A percentile compares a stretch with the other conserved stretches of the same genome.
Conservation (phyloP, 768 basidiomycete genomes). For the Lactarius vividus region DNA sequence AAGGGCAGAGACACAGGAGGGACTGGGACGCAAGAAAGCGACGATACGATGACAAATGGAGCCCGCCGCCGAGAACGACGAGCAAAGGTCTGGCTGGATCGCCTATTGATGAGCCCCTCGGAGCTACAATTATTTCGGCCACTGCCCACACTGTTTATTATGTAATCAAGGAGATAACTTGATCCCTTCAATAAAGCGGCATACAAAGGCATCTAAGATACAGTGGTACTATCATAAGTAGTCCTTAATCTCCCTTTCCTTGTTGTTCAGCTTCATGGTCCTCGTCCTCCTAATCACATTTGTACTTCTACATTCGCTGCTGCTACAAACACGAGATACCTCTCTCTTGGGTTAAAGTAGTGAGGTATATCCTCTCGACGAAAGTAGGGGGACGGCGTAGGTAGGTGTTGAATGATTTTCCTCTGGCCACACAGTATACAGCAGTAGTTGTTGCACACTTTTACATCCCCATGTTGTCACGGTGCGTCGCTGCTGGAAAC, state of each 20-base stretch:
- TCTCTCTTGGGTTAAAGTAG: neutral
- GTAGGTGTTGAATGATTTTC: neutral
- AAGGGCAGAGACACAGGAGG: neutral
- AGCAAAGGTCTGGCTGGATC: neutral
- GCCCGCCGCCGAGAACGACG: slow-evolving; percentile 4
- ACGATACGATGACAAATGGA: neutral
- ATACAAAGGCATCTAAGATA: no score
- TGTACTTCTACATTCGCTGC: neutral
- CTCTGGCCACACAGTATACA: neutral
- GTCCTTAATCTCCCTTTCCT: no score
- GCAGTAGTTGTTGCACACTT: neutral
- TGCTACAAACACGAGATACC: neutral
- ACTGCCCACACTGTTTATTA: slow-evolving; percentile 1
- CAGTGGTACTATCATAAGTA: no score
- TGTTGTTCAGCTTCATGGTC: no score
- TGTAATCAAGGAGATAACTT: slow-evolving; percentile 6
- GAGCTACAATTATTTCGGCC: slow-evolving; percentile 26
- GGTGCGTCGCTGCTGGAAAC: neutral
- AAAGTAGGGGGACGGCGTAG: neutral
- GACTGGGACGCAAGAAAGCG: neutral
- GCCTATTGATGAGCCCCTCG: slow-evolving; percentile 20
- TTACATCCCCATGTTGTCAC: neutral
- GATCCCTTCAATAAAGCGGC: no score
- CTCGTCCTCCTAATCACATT: neutral
- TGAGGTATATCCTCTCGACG: no score